Conservation (phyloP, 768 basidiomycete genomes). For the Pulveroboletus sp. region DNA sequence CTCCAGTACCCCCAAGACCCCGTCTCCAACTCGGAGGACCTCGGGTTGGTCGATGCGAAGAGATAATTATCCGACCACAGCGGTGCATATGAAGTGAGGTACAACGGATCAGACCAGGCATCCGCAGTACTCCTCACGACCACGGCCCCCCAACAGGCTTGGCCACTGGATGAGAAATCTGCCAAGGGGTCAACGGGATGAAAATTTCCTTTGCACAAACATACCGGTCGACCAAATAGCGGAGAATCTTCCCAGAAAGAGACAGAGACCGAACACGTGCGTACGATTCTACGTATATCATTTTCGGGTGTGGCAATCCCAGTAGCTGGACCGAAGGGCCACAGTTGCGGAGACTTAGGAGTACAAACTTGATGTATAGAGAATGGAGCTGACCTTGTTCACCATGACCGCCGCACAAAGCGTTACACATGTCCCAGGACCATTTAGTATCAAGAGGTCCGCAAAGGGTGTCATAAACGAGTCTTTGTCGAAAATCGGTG, state of each 20-base stretch:
- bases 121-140: conserved; percentile 51
- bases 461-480: conserved; percentile 38
- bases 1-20: neutral
- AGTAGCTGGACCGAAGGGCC: conserved; percentile 52
- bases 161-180: conserved; percentile 95
- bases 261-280: conserved; percentile 81
- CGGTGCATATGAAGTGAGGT: neutral
- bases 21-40: conserved; percentile 1
- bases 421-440: conserved; percentile 89
- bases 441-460: conserved; percentile 85
- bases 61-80: neutral
- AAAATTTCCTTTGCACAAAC: conserved; percentile 52
- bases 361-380: neutral
- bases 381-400: conserved; percentile 54
- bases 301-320: conserved; percentile 61
- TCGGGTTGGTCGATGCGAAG: neutral
- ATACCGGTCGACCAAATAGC: conserved; percentile 77
- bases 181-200: neutral
- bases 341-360: conserved; percentile 2
- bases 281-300: conserved; percentile 93
- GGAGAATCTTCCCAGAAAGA: conserved; percentile 77
- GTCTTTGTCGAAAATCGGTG: conserved; percentile 39
- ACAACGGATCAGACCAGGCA: conserved; percentile 54
- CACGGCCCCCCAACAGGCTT: conserved; percentile 39
- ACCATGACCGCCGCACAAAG: conserved; percentile 68